Evolutionary conservation across 305 asterid species (phyloP).

Genomic region (Fraxinus greggii): DNA sequence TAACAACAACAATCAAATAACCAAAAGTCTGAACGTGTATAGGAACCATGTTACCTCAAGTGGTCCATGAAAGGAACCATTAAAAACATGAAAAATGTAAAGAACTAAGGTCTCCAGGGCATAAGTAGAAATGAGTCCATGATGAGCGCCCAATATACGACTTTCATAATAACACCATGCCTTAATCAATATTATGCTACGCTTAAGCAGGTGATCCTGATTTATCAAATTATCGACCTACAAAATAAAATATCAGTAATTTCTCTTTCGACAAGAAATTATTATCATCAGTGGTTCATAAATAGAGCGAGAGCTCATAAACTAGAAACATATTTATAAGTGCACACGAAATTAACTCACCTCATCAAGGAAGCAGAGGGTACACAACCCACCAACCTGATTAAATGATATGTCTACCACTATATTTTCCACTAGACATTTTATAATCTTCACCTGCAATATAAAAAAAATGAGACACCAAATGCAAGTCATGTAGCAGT

Average conservation of each 20-base stretch:
- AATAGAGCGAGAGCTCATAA: constrained; percentile 15
- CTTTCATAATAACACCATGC: constrained; percentile 99
- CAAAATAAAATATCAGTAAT: constrained; percentile 27
- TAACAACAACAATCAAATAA: constrained; percentile 27
- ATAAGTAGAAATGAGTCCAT: constrained; percentile 90
- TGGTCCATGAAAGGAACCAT: constrained; percentile 81
- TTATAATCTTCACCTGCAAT: constrained; percentile 76
- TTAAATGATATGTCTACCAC: constrained; percentile 90
- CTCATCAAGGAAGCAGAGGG: constrained; percentile 94
- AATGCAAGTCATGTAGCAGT: constrained; percentile 13
- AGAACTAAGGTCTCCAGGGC: constrained; percentile 92
- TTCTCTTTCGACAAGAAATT: constrained; percentile 3
- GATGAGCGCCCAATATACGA: constrained; percentile 90
- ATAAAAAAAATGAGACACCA: constrained; percentile 21
- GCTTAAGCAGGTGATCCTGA: constrained; percentile 81
- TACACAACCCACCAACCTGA: constrained; percentile 90
- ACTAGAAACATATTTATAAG: constrained; percentile 2
- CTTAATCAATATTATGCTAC: constrained; percentile 83
- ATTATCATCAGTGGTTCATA: background rate
- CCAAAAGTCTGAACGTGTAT: constrained; percentile 16
- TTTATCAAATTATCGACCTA: constrained; percentile 78
- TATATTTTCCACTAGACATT: constrained; percentile 86
- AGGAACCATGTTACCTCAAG: constrained; percentile 61
- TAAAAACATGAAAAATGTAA: constrained; percentile 85
- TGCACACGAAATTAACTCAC: constrained; percentile 37